A percentile compares a stretch with the other conserved stretches of the same genome.
phyloP scores from a whole-genome alignment of 306 rosid genomes.

The Lupinus albus region DNA sequence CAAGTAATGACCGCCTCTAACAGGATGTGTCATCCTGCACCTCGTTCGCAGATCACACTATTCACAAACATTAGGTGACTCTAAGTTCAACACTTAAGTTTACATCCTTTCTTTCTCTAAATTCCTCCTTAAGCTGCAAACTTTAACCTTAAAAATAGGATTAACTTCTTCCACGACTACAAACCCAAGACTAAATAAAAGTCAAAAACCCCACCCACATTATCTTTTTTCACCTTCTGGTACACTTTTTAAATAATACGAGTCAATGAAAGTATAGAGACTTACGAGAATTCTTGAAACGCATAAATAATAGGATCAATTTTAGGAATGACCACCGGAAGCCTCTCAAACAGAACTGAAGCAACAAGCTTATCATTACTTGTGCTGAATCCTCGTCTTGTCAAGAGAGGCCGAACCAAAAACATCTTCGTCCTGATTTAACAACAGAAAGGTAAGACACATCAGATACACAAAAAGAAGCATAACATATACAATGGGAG shows the following conservation, averaged over 20 bases:
- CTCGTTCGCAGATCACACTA: slow-evolving; percentile 9
- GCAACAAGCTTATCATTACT: slow-evolving; percentile 73
- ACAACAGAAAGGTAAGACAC: too few species aligned
- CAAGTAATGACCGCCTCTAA: background rate
- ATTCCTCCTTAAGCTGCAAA: background rate
- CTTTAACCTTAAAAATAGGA: background rate
- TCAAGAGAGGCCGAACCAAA: slow-evolving; percentile 50
- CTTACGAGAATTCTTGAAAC: slow-evolving; percentile 88
- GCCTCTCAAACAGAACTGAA: slow-evolving; percentile 88
- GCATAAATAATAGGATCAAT: slow-evolving; percentile 88
- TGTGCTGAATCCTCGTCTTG: slow-evolving; percentile 60
- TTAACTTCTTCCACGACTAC: too few species aligned
- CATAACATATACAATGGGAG: too few species aligned
- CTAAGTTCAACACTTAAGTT: slow-evolving; percentile 9
- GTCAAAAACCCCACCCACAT: background rate
- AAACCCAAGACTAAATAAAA: slow-evolving; percentile 11
- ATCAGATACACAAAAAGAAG: too few species aligned
- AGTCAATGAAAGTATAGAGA: background rate
- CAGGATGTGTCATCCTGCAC: background rate
- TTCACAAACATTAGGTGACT: background rate
- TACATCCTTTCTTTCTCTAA: background rate
- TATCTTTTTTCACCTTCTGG: background rate
- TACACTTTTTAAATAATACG: background rate
- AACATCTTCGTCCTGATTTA: slow-evolving; percentile 62
- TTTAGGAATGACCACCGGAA: slow-evolving; percentile 87